Base-by-base conservation (phyloP, 805 yeast species). In the baker's yeast (Saccharomyces cerevisiae) region DNA sequence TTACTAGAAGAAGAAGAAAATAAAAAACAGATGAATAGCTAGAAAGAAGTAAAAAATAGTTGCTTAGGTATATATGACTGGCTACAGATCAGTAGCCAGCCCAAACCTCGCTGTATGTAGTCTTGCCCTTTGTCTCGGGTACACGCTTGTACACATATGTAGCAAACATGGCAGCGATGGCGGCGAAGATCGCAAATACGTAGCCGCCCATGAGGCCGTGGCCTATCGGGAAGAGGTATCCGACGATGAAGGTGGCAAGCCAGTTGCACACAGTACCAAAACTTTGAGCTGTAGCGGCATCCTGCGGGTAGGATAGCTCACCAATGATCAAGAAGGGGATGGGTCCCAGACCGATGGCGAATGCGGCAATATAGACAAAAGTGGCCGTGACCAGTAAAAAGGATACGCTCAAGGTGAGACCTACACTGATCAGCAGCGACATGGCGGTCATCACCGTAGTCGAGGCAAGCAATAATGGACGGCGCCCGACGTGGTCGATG, bases 291-390 rank as follows among this genome's bases (percentile, higher is more conserved):
- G 83, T 76, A 2, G 91, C 91, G 54, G 83, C 83, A 1, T 92
- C 92, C 55, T 83, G 81, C 1, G 81, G 73, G 56, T 90, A 95
- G 0, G 96, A 85, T n/a, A 92, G 83, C 67, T 94, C 98, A 6
- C 96, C 81, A 10, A 92, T 84, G 51, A 91, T 71, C 60, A 92
- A 72, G 72, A 94, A 92, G 46, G 99, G 99, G 53, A 94, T 90
- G 6, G 99, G 99, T 0, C 99, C 99, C 57, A 90, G 69, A 0
- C 99, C 99, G 32, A 87, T 73, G 0, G 97, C 98, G 74, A 92
- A 94, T 28, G 89, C 80, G 0, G 86, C 82, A 50, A 92, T 90
- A 66, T 89, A 91, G 0, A 78, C 65, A 52, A 89, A 79, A 0
- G 90, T 84, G 10, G 90, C 83, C 0, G 78, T 50, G 0, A 86